A percentile compares a stretch with the other conserved stretches of the same genome.
phyloP scores from a whole-genome alignment of 495 filamentous ascomycete genomes.

The Pseudoneurospora amorphoporcata region DNA sequence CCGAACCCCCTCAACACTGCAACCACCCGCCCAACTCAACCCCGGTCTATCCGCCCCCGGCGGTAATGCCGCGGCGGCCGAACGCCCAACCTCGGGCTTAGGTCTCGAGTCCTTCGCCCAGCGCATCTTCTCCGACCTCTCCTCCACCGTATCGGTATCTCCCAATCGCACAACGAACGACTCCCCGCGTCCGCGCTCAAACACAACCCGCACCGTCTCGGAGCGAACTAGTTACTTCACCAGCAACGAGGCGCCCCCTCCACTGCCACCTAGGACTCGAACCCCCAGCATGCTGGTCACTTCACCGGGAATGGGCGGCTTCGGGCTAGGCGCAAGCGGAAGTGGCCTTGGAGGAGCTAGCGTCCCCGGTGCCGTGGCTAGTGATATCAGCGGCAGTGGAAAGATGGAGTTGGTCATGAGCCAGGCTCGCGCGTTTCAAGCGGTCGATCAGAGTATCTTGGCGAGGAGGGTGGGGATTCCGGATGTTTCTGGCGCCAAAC shows the following conservation, averaged over 20 bases:
- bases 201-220: neutral
- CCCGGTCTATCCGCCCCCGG: conserved; percentile 1
- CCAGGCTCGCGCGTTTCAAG: conserved; percentile 41
- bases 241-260: neutral
- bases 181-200: neutral
- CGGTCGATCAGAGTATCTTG: conserved; percentile 44
- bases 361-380: conserved; percentile 13
- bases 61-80: conserved; percentile 26
- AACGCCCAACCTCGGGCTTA: conserved; percentile 23
- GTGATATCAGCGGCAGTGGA: neutral
- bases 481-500: neutral
- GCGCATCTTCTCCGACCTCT: conserved; percentile 43
- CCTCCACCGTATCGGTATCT: neutral
- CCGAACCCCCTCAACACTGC: neutral
- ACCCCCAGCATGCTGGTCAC: neutral
- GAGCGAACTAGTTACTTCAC: neutral
- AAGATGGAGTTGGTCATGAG: conserved; percentile 15
- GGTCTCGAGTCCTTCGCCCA: conserved; percentile 45
- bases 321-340: neutral
- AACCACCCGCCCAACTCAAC: neutral
- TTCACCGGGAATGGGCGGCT: neutral
- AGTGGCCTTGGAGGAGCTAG: neutral
- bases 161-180: neutral
- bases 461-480: conserved; percentile 35
- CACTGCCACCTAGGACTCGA: neutral